Conservation (phyloP, 2,329 filamentous ascomycete species). For the Alternaria alternata region DNA sequence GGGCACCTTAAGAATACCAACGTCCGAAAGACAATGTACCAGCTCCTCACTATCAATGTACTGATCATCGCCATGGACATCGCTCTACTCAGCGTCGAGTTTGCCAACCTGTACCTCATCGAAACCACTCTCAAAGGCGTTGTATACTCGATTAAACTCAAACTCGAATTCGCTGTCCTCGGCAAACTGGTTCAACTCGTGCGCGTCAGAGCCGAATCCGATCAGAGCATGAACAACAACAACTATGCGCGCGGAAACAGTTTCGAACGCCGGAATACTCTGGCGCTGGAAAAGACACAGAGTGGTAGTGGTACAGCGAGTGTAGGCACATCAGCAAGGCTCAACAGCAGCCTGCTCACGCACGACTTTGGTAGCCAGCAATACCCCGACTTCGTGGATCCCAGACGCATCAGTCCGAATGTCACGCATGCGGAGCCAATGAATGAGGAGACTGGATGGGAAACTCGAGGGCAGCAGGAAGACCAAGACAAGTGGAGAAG, state of each 20-base stretch:
- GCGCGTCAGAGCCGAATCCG: constrained; percentile 30
- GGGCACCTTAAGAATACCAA: constrained; percentile 30
- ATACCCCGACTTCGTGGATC: constrained; percentile 44
- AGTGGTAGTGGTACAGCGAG: constrained; percentile 15
- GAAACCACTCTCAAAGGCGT: constrained; percentile 52
- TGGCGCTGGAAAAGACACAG: constrained; percentile 30
- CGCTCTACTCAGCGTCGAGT: constrained; percentile 40
- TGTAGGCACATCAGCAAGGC: constrained; percentile 2
- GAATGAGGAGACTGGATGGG: constrained; percentile 21
- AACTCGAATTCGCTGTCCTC: constrained; percentile 65
- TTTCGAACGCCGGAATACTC: constrained; percentile 13
- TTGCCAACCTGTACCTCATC: constrained; percentile 45
- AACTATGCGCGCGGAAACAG: constrained; percentile 9
- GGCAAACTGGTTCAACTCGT: constrained; percentile 54
- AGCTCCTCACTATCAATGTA: constrained; percentile 46
- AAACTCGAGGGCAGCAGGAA: constrained; percentile 17
- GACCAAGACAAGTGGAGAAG: constrained; percentile 35
- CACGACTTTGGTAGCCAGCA: constrained; percentile 16
- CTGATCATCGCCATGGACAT: constrained; percentile 47
- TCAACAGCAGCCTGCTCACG: constrained; percentile 12
- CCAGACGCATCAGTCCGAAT: constrained; percentile 26
- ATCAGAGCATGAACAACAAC: constrained; percentile 27
- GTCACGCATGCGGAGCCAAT: constrained; percentile 33
- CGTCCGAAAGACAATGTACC: constrained; percentile 45
- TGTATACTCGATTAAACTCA: constrained; percentile 59